These are phyloP conservation scores for Saksenaea oblongispora DNA, from an alignment of 371 early-diverging fungal genomes.

Conservation along the genomic window DNA sequence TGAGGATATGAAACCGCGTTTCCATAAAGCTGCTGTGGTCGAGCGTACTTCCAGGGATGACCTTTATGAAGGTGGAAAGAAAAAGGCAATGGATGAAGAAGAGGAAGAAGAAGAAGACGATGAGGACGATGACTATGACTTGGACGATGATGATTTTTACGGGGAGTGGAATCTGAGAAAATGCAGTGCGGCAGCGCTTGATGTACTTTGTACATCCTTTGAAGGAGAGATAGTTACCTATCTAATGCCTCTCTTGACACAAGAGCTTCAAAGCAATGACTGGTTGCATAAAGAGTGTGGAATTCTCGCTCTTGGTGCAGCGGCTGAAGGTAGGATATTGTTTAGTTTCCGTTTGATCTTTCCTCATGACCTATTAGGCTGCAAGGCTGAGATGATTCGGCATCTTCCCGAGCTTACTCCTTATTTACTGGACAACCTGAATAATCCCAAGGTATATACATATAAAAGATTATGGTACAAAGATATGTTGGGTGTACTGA, in stretches of 20 bases:
- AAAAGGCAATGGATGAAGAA: slow-evolving; percentile 34
- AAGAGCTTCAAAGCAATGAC: slow-evolving; percentile 74
- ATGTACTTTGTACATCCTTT: slow-evolving; percentile 88
- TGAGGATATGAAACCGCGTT: slow-evolving; percentile 93
- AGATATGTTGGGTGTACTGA: background rate
- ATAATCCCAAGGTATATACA: slow-evolving; percentile 69
- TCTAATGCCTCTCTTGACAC: slow-evolving; percentile 86
- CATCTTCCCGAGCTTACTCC: slow-evolving; percentile 89
- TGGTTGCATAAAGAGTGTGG: slow-evolving; percentile 94
- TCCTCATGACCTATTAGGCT: slow-evolving; percentile 35
- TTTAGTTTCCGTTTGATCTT: background rate
- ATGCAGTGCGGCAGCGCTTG: slow-evolving; percentile 95
- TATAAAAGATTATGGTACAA: background rate
- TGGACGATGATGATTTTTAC: slow-evolving; percentile 87
- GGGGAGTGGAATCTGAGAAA: slow-evolving; percentile 97
- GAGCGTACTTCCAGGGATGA: slow-evolving; percentile 57
- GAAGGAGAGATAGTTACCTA: slow-evolving; percentile 77
- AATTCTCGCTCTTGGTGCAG: slow-evolving; percentile 95
- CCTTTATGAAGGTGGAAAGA: slow-evolving; percentile 24
- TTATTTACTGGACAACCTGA: slow-evolving; percentile 76
- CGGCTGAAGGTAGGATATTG: slow-evolving; percentile 83
- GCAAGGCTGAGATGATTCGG: slow-evolving; percentile 83
- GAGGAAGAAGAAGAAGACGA: slow-evolving; percentile 79
- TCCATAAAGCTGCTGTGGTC: slow-evolving; percentile 83
- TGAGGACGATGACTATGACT: slow-evolving; percentile 82